A percentile compares a stretch with the other conserved stretches of the same genome.
Evolutionary conservation across 1,139 yeast genomes (phyloP).

Genomic region (Wickerhamomyces sp.): DNA sequence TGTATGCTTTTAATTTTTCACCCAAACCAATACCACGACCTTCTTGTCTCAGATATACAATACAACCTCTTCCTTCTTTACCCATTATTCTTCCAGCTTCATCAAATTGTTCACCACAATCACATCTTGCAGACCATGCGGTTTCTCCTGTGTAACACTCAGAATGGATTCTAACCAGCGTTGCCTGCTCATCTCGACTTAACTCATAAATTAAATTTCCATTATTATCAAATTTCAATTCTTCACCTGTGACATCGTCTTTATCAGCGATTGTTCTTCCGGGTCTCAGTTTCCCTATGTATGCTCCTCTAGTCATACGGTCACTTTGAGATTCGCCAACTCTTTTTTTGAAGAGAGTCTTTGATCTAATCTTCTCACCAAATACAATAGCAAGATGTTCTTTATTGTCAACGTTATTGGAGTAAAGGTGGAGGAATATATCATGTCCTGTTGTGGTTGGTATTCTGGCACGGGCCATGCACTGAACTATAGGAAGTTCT

Average conservation of each 20-base stretch:
- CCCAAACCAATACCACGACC: slow-evolving; percentile 98
- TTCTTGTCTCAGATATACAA: slow-evolving; percentile 94
- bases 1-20: slow-evolving; percentile 94
- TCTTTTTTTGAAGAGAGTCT: slow-evolving; percentile 58
- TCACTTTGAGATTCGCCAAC: slow-evolving; percentile 81
- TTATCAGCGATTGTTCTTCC: slow-evolving; percentile 70
- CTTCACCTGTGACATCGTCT: slow-evolving; percentile 43
- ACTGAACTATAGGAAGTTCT: slow-evolving; percentile 65
- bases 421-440: slow-evolving; percentile 83
- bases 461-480: slow-evolving; percentile 88
- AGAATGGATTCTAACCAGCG: slow-evolving; percentile 83
- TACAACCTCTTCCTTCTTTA: slow-evolving; percentile 80
- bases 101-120: slow-evolving; percentile 98
- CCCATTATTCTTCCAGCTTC: slow-evolving; percentile 97
- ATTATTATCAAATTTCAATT: slow-evolving; percentile 41
- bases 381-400: slow-evolving; percentile 97
- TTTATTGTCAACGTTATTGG: slow-evolving; percentile 80
- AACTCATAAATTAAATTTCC: slow-evolving; percentile 50
- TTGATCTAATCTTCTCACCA: slow-evolving; percentile 85
- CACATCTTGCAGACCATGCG: slow-evolving; percentile 98
- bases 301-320: slow-evolving; percentile 96
- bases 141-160: slow-evolving; percentile 99
- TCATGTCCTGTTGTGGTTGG: slow-evolving; percentile 95
- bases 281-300: slow-evolving; percentile 82
- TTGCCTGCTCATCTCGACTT: slow-evolving; percentile 32